phyloP scores from a whole-genome alignment of 345 rosid species.

The Sonneratia caseolaris region DNA sequence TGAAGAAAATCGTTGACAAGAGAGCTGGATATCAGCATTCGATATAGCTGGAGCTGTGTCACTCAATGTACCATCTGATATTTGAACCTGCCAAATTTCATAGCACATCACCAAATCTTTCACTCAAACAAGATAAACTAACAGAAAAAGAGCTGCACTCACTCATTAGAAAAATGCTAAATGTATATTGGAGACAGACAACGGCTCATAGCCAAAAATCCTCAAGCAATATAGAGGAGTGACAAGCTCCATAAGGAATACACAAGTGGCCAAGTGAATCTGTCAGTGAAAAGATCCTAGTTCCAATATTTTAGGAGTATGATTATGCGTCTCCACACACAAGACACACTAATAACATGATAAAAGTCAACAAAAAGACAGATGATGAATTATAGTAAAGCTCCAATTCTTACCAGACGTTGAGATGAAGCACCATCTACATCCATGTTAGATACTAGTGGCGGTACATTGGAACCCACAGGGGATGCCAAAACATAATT shows the following conservation, averaged over 20 bases:
- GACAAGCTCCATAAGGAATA: background rate
- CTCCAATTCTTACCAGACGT: slow-evolving; percentile 34
- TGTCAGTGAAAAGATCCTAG: background rate
- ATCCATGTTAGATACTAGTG: slow-evolving; percentile 51
- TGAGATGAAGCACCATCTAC: slow-evolving; percentile 46
- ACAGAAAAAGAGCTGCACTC: slow-evolving; percentile 2
- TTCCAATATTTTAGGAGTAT: background rate
- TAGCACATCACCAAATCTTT: background rate
- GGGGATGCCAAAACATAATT: slow-evolving; percentile 24
- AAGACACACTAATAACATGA: background rate
- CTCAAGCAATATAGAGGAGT: background rate
- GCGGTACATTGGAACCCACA: slow-evolving; percentile 25
- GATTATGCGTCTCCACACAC: background rate
- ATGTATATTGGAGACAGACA: background rate
- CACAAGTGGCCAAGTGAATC: background rate
- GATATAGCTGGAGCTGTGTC: slow-evolving; percentile 45
- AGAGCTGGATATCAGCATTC: slow-evolving; percentile 57
- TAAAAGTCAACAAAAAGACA: background rate
- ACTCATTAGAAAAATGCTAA: background rate
- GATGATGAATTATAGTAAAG: background rate
- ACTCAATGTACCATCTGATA: slow-evolving; percentile 29
- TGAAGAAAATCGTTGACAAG: slow-evolving; percentile 54
- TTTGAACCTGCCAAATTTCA: slow-evolving; percentile 11
- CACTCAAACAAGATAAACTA: background rate
- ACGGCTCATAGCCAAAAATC: background rate